A percentile compares a stretch with the other conserved stretches of the same genome.
Conservation (phyloP, 495 filamentous ascomycete species). For the Evansstolkia leycettana region DNA sequence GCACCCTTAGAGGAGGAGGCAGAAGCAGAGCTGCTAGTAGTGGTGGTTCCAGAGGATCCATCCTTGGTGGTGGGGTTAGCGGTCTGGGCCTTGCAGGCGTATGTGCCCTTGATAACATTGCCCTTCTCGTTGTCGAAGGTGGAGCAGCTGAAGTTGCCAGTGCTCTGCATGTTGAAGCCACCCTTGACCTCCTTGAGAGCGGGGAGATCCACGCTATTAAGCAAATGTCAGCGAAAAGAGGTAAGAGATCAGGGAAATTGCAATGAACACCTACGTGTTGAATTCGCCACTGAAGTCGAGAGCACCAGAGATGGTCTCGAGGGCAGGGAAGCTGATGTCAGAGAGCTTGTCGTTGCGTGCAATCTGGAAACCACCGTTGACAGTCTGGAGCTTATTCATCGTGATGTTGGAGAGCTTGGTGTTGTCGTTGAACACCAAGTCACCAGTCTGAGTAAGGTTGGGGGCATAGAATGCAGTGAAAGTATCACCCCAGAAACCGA, state of each 20-base stretch:
- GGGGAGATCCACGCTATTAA: slow-evolving; percentile 54
- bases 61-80: slow-evolving; percentile 31
- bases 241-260: background rate
- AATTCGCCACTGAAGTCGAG: slow-evolving; percentile 84
- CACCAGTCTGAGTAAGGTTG: slow-evolving; percentile 68
- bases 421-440: slow-evolving; percentile 75
- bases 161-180: slow-evolving; percentile 75
- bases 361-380: slow-evolving; percentile 71
- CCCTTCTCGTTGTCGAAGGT: slow-evolving; percentile 33
- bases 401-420: slow-evolving; percentile 60
- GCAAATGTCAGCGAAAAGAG: slow-evolving; percentile 1
- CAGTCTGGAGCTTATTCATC: slow-evolving; percentile 49
- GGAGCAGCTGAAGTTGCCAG: slow-evolving; percentile 47
- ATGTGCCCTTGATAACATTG: slow-evolving; percentile 49
- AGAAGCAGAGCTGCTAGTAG: slow-evolving; percentile 15
- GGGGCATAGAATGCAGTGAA: slow-evolving; percentile 56
- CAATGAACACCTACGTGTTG: slow-evolving; percentile 48
- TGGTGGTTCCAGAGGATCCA: slow-evolving; percentile 30
- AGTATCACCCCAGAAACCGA: slow-evolving; percentile 74
- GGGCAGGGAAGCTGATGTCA: slow-evolving; percentile 50
- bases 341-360: slow-evolving; percentile 73
- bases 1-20: slow-evolving; percentile 25
- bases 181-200: slow-evolving; percentile 63
- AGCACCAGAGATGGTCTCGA: slow-evolving; percentile 66
- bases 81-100: slow-evolving; percentile 38